phyloP scores from a whole-genome alignment of 1,284 basidiomycete genomes.

The Trichosporon faecale region DNA sequence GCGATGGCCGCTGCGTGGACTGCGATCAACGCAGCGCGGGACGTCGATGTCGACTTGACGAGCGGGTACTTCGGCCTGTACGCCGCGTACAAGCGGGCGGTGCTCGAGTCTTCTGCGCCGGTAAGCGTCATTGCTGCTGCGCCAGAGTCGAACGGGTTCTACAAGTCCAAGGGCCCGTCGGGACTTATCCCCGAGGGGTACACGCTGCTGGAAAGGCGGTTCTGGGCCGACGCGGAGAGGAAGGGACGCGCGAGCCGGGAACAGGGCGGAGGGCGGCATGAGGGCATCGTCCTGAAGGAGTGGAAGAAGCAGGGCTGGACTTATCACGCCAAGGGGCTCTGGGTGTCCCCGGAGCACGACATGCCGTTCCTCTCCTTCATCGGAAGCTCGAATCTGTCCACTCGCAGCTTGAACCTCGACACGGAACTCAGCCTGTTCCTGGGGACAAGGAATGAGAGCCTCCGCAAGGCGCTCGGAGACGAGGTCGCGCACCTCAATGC shows the following conservation, averaged over 20 bases:
- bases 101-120: constrained; percentile 61
- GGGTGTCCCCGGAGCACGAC: constrained; percentile 1
- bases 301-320: constrained; percentile 94
- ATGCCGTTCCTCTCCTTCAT: constrained; percentile 77
- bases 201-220: constrained; percentile 78
- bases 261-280: constrained; percentile 48
- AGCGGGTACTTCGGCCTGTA: constrained; percentile 94
- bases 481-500: constrained; percentile 55
- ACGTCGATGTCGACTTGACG: constrained; percentile 63
- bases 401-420: constrained; percentile 89
- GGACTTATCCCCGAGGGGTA: constrained; percentile 94
- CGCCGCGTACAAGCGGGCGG: constrained; percentile 70
- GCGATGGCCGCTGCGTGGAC: constrained; percentile 55
- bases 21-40: constrained; percentile 28
- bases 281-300: constrained; percentile 66
- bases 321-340: constrained; percentile 88
- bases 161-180: constrained; percentile 80
- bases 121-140: constrained; percentile 72
- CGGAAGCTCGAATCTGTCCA: constrained; percentile 94
- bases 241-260: constrained; percentile 55
- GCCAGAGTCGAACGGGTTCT: constrained; percentile 90
- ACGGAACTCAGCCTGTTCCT: no score
- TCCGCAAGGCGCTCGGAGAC: constrained; percentile 50
- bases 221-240: constrained; percentile 66
- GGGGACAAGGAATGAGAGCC: constrained; percentile 60